Base-by-base conservation (phyloP, 257 asterid genomes). In the Penstemon newberryi region DNA sequence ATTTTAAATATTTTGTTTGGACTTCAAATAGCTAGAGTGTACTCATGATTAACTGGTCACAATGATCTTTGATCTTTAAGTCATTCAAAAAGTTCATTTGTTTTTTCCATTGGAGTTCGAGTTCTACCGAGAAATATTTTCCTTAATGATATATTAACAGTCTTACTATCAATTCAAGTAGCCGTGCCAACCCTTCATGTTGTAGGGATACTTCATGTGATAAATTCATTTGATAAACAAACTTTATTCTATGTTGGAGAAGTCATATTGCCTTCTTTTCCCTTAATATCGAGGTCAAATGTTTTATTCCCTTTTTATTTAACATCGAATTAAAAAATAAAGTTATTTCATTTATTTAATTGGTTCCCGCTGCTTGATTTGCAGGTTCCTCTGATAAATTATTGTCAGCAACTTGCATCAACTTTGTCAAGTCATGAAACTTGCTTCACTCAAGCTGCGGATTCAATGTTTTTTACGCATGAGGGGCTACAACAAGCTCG, bases 401-500 rank as follows among this genome's bases (percentile, higher is more conserved):
- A 94, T 69, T 78, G 90, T 70, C 99, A 94, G 72, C 98, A 94
- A 76, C 98, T 94, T 56, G 77, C 85, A 46, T 86, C 98, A 56
- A 94, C 95, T 63, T 79, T 94, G 70, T 89, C 97, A 66, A 91
- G 96, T 80, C 99, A 94, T 67, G 98, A 91, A 33, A 89, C 97
- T 65, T 94, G 98, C 72, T 94, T 94, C 81, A 83, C 92, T 70
- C 99, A 94, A 87, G 93, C 99, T 69, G 97, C 99, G 50, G 98
- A 94, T 79, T 91, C 98, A 37, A 78, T 94, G 95, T 94, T 91
- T 84, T 94, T 94, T 82, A 89, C 89, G 98, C 99, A 94, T 50
- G 99, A 94, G 80, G 96, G 96, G 72, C 85, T 94, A 71, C 99
- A 94, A 71, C 96, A 91, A 82, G 98, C 98, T 76, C 96, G 99